phyloP scores from a whole-genome alignment of 2,329 filamentous ascomycete species.

The Exophiala alcalophila region DNA sequence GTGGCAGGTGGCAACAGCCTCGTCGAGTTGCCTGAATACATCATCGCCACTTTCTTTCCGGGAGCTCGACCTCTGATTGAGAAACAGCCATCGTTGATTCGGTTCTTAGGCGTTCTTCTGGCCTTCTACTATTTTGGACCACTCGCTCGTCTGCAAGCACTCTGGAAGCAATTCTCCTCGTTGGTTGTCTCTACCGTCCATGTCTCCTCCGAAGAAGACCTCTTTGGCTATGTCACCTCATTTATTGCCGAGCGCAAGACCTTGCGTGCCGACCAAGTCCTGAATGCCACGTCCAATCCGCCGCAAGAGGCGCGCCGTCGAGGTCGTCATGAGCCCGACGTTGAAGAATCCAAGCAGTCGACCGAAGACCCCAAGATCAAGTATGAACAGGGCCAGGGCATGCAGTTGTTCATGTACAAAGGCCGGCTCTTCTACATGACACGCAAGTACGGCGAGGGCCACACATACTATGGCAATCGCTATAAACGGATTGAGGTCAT shows the following conservation, averaged over 20 bases:
- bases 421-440: conserved; percentile 24
- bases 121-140: conserved; percentile 30
- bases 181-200: conserved; percentile 27
- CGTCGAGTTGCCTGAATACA: conserved; percentile 27
- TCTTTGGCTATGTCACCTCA: conserved; percentile 28
- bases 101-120: conserved; percentile 28
- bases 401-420: conserved; percentile 29
- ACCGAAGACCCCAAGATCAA: conserved; percentile 29
- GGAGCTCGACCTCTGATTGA: conserved; percentile 27
- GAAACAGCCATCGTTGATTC: conserved; percentile 26
- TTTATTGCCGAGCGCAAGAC: conserved; percentile 26
- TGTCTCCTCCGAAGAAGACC: conserved; percentile 30
- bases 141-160: conserved; percentile 22
- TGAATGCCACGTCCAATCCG: conserved; percentile 27
- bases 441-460: conserved; percentile 25
- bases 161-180: conserved; percentile 27
- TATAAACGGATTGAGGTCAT: conserved; percentile 28
- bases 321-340: conserved; percentile 24
- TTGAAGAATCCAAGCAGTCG: conserved; percentile 23
- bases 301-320: conserved; percentile 20
- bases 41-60: conserved; percentile 28
- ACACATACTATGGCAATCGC: conserved; percentile 27
- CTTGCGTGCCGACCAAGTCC: conserved; percentile 26
- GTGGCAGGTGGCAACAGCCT: conserved; percentile 17
- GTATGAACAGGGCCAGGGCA: conserved; percentile 29